A percentile compares a stretch with the other conserved stretches of the same genome.
Evolutionary conservation across 768 basidiomycete species (phyloP).

Genomic region (Naematelia aurantialba): DNA sequence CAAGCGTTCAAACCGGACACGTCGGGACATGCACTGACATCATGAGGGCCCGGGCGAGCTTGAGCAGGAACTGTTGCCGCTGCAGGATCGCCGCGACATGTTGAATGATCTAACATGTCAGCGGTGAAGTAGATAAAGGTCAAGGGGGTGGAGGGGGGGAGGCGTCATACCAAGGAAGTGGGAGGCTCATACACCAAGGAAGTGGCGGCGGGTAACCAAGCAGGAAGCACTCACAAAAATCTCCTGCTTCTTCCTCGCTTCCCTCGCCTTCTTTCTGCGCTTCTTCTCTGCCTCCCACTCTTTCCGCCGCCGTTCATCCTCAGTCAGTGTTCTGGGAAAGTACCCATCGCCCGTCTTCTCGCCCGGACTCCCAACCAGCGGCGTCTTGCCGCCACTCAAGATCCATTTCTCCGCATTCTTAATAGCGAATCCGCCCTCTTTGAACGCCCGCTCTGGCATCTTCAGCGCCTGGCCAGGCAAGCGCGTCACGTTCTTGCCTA

Average conservation of each 20-base stretch:
- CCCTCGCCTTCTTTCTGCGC: constrained; percentile 53
- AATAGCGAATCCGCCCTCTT: constrained; percentile 26
- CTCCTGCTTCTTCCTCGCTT: constrained; percentile 66
- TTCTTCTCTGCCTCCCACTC: constrained; percentile 54
- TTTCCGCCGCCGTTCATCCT: constrained; percentile 47
- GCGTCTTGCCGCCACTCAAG: constrained; percentile 35
- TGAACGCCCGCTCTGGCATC: constrained; percentile 26
- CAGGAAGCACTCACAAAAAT: constrained; percentile 60
- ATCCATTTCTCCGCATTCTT: constrained; percentile 45
- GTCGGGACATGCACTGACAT: constrained; percentile 50
- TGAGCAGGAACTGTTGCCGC: constrained; percentile 80
- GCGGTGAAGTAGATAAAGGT: neutral
- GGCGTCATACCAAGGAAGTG: neutral
- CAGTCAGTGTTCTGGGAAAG: constrained; percentile 41
- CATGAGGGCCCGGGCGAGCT: constrained; percentile 81
- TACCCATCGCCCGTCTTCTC: constrained; percentile 44
- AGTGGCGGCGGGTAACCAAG: neutral
- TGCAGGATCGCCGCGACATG: constrained; percentile 76
- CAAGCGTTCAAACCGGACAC: neutral
- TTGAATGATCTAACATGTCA: constrained; percentile 62
- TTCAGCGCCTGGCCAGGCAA: constrained; percentile 29
- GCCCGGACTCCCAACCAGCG: constrained; percentile 36
- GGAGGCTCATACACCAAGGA: neutral
- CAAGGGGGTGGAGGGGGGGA: neutral
- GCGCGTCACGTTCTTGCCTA: constrained; percentile 11